These are phyloP conservation scores for Populus deltoides DNA, from an alignment of 345 rosid species.

Conservation along the genomic window DNA sequence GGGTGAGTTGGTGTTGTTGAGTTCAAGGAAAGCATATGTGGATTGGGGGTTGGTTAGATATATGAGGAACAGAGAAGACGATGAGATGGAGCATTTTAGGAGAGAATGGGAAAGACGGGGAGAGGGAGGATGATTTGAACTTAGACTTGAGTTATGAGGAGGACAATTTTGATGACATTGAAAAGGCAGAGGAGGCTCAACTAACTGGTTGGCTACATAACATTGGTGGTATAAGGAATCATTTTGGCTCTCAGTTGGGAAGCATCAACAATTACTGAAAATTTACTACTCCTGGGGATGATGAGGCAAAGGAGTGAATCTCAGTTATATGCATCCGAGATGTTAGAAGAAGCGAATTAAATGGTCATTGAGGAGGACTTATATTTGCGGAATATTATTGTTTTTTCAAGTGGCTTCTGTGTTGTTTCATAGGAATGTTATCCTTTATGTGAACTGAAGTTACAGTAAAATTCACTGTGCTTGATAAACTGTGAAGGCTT, in stretches of 20 bases:
- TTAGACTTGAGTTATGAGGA: slow-evolving; percentile 24
- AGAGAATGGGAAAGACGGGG: slow-evolving; percentile 17
- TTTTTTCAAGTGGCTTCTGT: neutral
- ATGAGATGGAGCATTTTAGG: slow-evolving; percentile 31
- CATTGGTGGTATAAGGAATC: neutral
- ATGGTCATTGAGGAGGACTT: neutral
- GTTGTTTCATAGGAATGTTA: neutral
- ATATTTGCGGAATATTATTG: neutral
- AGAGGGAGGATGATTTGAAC: slow-evolving; percentile 4
- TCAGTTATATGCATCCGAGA: neutral
- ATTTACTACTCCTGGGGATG: neutral
- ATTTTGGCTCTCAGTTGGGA: neutral
- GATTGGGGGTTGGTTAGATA: slow-evolving; percentile 64
- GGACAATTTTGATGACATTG: slow-evolving; percentile 19
- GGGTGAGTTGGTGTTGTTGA: slow-evolving; percentile 68
- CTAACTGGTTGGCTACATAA: slow-evolving; percentile 5
- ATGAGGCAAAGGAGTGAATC: neutral
- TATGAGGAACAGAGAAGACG: slow-evolving; percentile 41
- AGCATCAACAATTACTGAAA: neutral
- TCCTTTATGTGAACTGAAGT: neutral
- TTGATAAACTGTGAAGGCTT: neutral
- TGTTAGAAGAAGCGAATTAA: neutral
- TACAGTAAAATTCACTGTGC: neutral
- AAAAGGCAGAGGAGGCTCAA: slow-evolving; percentile 17
- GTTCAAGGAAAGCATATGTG: slow-evolving; percentile 66